These are phyloP conservation scores for Fusarium sp. DNA, from an alignment of 2,329 filamentous ascomycete genomes.

Conservation along the genomic window DNA sequence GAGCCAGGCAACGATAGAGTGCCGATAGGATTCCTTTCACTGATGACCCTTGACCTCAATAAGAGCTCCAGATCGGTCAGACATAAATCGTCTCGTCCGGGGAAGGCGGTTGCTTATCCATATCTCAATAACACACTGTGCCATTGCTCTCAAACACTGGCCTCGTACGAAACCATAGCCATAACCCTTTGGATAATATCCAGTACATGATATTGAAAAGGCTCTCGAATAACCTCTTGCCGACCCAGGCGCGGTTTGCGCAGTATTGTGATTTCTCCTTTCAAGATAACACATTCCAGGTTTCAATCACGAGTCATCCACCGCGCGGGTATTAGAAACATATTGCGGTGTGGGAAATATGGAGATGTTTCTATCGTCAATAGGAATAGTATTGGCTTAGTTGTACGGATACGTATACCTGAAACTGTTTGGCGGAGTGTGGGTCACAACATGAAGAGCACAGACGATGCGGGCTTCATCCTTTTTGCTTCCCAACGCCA, in stretches of 20 bases:
- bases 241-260: background rate
- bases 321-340: conserved; percentile 21
- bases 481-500: conserved; percentile 36
- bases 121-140: background rate
- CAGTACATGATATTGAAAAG: background rate
- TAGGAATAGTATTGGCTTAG: conserved; percentile 13
- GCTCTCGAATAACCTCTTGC: conserved; percentile 1
- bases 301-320: conserved; percentile 10
- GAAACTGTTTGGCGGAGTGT: conserved; percentile 41
- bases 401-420: conserved; percentile 33
- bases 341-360: conserved; percentile 27
- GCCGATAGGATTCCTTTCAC: background rate
- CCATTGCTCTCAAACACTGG: background rate
- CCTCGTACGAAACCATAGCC: too few species aligned
- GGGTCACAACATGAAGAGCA: conserved; percentile 36
- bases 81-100: background rate
- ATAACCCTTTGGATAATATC: background rate
- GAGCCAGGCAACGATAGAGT: too few species aligned
- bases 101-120: background rate
- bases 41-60: background rate
- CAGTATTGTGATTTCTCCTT: conserved; percentile 4
- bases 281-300: conserved; percentile 10
- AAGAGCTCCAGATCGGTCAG: background rate
- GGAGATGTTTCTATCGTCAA: conserved; percentile 27
- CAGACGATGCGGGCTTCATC: conserved; percentile 37